Conservation (phyloP, 257 asterid genomes). For the Nicotiana benthamiana region DNA sequence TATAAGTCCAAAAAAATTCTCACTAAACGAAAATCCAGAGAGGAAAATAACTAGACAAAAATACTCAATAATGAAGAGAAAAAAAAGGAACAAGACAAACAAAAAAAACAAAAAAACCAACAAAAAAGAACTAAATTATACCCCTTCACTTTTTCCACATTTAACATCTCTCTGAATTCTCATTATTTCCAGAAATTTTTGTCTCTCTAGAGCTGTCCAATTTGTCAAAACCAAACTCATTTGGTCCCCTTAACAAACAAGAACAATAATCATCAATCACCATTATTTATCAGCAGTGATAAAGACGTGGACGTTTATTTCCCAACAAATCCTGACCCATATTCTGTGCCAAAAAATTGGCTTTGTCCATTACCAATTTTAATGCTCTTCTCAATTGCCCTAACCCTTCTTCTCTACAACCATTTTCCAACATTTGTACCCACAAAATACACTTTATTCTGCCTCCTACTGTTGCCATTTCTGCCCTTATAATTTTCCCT, state of each 20-base stretch:
- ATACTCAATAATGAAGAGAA: not conserved
- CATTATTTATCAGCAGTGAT: slow-evolving; percentile 22
- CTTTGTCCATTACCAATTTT: slow-evolving; percentile 59
- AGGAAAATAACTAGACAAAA: not conserved
- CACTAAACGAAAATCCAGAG: not conserved
- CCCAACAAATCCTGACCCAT: slow-evolving; percentile 55
- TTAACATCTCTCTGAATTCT: not conserved
- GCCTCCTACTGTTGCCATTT: slow-evolving; percentile 81
- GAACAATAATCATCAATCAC: not conserved
- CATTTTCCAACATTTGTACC: slow-evolving; percentile 23
- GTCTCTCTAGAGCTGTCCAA: not conserved
- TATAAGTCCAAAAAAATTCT: not conserved
- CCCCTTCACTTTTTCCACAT: not conserved
- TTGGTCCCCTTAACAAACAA: not conserved
- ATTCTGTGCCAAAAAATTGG: slow-evolving; percentile 37
- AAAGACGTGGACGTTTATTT: slow-evolving; percentile 67
- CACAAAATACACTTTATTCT: slow-evolving; percentile 54
- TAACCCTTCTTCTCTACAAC: slow-evolving; percentile 36
- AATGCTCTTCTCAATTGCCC: slow-evolving; percentile 47
- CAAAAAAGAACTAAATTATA: not conserved
- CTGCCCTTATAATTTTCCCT: slow-evolving; percentile 61
- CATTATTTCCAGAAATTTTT: slow-evolving; percentile 1
- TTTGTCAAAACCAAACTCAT: not conserved
- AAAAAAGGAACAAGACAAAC: not conserved
- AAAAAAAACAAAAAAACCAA: not conserved